These are phyloP conservation scores for Zea mays DNA, from an alignment of 176 grass and related monocot genomes.

Conservation along the genomic window Zm-B73-REFERENCE-NAM-5.0 NC_050099.1:21892001-21892500, in stretches of 20 bases:
- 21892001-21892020: no score
- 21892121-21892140: conserved; percentile 26
- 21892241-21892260: neutral
- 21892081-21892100: neutral
- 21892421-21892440: neutral
- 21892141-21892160: neutral
- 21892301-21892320: conserved; percentile 1
- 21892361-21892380: neutral
- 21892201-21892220: neutral
- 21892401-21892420: neutral
- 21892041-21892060: no score
- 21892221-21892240: neutral
- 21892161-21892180: neutral
- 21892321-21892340: conserved; percentile 4
- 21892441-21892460: neutral
- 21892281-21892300: neutral
- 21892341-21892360: neutral
- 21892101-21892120: conserved; percentile 3
- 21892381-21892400: neutral
- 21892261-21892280: conserved; percentile 2
- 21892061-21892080: no score
- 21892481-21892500: neutral
- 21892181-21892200: conserved; percentile 11
- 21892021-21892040: no score
- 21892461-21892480: neutral